A percentile compares a stretch with the other conserved stretches of the same genome.
phyloP scores from a whole-genome alignment of 768 basidiomycete genomes.

The Coprinopsis strossmayeri region DNA sequence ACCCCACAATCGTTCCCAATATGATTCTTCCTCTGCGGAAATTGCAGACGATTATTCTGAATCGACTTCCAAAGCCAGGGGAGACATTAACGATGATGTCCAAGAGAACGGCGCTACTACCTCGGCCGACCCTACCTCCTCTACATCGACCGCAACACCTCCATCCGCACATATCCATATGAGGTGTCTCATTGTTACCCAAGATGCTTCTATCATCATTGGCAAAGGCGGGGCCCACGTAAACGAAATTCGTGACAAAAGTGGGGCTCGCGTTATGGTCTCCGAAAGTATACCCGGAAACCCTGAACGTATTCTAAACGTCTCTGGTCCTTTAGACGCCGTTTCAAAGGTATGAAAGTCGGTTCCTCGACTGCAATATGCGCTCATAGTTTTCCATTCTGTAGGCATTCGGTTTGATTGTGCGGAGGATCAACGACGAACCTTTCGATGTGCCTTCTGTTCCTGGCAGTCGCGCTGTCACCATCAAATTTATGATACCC shows the following conservation, averaged over 20 bases:
- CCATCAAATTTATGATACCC: constrained; percentile 99
- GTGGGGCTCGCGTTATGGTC: constrained; percentile 92
- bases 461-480: constrained; percentile 95
- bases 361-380: neutral
- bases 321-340: constrained; percentile 95
- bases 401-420: constrained; percentile 97
- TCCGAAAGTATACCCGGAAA: constrained; percentile 99
- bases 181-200: constrained; percentile 97
- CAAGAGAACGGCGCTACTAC: constrained; percentile 39
- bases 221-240: constrained; percentile 94
- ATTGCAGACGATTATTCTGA: constrained; percentile 50
- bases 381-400: neutral
- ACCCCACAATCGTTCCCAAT: constrained; percentile 36
- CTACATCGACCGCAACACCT: constrained; percentile 32
- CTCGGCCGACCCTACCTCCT: constrained; percentile 45
- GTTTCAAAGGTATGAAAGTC: constrained; percentile 80
- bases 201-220: constrained; percentile 99
- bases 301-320: constrained; percentile 97
- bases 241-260: constrained; percentile 97
- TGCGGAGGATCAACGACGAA: constrained; percentile 97
- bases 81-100: constrained; percentile 31
- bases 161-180: constrained; percentile 87
- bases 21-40: constrained; percentile 58
- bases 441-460: constrained; percentile 97
- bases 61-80: constrained; percentile 32